Evolutionary conservation across 768 basidiomycete genomes (phyloP), one percentile per base, ranked within the genome.

Genomic region (Mycena capillaripes): DNA sequence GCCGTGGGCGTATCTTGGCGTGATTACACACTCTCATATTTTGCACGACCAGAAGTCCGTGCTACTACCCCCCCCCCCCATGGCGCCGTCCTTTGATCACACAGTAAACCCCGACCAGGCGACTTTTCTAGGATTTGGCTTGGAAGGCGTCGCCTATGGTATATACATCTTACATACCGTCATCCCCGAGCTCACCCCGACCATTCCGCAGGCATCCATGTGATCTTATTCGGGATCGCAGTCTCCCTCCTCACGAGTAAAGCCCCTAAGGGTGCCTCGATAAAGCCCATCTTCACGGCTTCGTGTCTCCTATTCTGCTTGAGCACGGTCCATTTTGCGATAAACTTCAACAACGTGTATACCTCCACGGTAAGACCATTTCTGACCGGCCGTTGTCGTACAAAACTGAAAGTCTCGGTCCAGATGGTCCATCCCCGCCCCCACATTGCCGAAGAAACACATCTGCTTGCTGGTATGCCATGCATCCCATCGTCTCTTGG

Each of bases 261-360:
- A 40, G 8, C 1, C 50, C 67, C 25, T 9, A 34, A 38, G 2
- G n/a, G n/a, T n/a, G 32, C 27, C 14, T 61, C 67, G 2, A 36
- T 6, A 12, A 42, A 16, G 8, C n/a, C 40, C 12, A 44, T 69
- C n/a, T 27, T 69, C 16, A 30, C 32, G 14, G 23, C 63, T 34
- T 62, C 60, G 19, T 62, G 60, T 32, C 32, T 40, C 12, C 55
- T 69, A 60, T 69, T 69, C 68, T 46, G 60, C 30, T 32, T 69
- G 25, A 56, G 68, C 19, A 69, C 68, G 5, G 30, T 25, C n/a
- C 68, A 69, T 32, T 69, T 56, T 48, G 40, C 14, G 16, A 23
- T 69, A 23, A 69, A 69, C 32, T 69, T 69, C 42, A 69, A 69
- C 38, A 69, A 69, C n/a, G 68, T 69, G 2, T 69, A 69, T 36